Base-by-base conservation (phyloP, 768 basidiomycete genomes). In the Trametes maxima region DNA sequence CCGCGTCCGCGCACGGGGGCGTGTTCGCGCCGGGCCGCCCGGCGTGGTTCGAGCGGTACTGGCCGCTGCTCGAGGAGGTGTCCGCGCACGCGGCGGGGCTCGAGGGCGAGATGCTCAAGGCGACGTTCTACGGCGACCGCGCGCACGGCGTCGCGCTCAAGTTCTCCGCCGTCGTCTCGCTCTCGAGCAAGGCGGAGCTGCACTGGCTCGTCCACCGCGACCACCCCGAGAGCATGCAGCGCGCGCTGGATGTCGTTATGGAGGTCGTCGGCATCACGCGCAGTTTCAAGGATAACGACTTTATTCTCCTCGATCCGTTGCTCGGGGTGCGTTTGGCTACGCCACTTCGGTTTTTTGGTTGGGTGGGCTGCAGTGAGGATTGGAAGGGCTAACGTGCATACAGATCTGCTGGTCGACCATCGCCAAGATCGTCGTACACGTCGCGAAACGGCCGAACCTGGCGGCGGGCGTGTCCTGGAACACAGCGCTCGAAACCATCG, bases 401-500 rank as follows among this genome's bases (percentile, higher is more conserved):
- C 13, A 72, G 68, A 45, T 56, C 4, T 70, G 68, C 37, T 70
- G 63, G 65, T 62, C 64, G 25, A 64, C 64, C 55, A 60, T 70
- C 14, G 68, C 65, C 17, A 64, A 54, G 24, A 62, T 62, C 37
- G 55, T 62, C 11, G 63, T 68, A 43, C 63, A 69, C 11, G 57
- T 66, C 14, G 61, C 65, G 28, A 61, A 67, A 17, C 47, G 56
- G 17, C 51, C 58, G 2, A 14, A 40, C 0, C 14, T 57, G 10
- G 45, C 43, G 8, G 57, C 44, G 2, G 57, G 45, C 16, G 36
- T 59, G n/a, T 55, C 61, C 22, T 63, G 57, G 61, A 54, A 42
- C 49, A 14, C 63, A 1, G 59, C 62, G 5, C 45, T 65, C n/a
- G 12, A 44, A 33, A 55, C 63, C 2, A 62, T 67, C 55, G 50